phyloP scores from a whole-genome alignment of 768 basidiomycete genomes.

The Serendipita sp. region DNA sequence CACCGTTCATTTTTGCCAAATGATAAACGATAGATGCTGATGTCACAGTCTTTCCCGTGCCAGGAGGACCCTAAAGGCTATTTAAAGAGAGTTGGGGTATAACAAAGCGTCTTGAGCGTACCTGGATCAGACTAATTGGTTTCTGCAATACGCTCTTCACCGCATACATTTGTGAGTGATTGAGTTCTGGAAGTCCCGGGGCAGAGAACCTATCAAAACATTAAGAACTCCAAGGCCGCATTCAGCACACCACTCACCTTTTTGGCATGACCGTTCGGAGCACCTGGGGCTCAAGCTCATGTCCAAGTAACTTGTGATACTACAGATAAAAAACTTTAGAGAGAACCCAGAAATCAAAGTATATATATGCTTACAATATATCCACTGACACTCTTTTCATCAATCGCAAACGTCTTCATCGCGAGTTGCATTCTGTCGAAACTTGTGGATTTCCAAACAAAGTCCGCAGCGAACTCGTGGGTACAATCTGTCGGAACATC shows the following conservation, averaged over 20 bases:
- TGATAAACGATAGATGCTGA: conserved; percentile 98
- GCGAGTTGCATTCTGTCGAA: conserved; percentile 99
- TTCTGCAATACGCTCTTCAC: conserved; percentile 98
- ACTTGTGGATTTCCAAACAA: conserved; percentile 99
- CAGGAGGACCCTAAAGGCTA: conserved; percentile 61
- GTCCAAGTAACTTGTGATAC: conserved; percentile 98
- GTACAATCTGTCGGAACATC: conserved; percentile 89
- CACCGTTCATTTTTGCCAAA: conserved; percentile 98
- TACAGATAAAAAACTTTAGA: conserved; percentile 18
- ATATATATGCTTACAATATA: conserved; percentile 59
- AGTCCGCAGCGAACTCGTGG: conserved; percentile 93
- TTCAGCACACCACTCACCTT: conserved; percentile 22
- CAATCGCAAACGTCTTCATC: conserved; percentile 99
- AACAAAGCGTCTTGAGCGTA: conserved; percentile 9
- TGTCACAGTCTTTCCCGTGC: conserved; percentile 97
- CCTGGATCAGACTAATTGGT: conserved; percentile 89
- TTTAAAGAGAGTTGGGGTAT: background rate
- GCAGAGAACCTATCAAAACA: conserved; percentile 53
- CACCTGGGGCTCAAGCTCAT: conserved; percentile 90
- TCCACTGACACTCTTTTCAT: conserved; percentile 97
- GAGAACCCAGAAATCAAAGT: background rate
- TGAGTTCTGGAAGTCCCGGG: conserved; percentile 91
- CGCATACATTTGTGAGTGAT: conserved; percentile 99
- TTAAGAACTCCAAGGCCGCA: background rate
- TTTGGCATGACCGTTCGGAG: conserved; percentile 89